Base-by-base conservation (phyloP, 371 early-diverging fungal species). In the Blyttiomyces sp. region DNA sequence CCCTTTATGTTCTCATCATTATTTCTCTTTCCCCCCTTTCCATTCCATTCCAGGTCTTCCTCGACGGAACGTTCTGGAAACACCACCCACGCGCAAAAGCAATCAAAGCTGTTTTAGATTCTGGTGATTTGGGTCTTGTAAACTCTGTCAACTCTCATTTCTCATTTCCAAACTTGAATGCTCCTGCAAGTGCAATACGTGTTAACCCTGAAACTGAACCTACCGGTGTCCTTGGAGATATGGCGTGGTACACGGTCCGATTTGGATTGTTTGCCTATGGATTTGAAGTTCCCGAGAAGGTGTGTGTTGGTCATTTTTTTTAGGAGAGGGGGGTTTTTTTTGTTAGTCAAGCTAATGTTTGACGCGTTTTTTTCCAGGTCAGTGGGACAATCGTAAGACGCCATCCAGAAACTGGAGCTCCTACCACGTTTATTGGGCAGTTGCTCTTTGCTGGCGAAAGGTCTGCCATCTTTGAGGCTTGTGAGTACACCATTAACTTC, bases 1-100 rank as follows among this genome's bases (percentile, higher is more conserved):
- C n/a, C n/a, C n/a, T n/a, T n/a, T n/a, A n/a, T n/a, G n/a, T n/a
- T n/a, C n/a, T n/a, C n/a, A n/a, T n/a, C n/a, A n/a, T n/a, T n/a
- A 39, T n/a, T 39, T 39, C 13, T 39, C 39, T 39, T n/a, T 39
- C 13, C 9, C 39, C 39, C n/a, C 39, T 9, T 39, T 9, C 39
- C 39, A 39, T 39, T 39, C 39, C 39, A 9, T n/a, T n/a, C n/a
- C n/a, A n/a, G n/a, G 61, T 61, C 33, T 53, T 53, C 21, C 54
- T 61, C 39, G 61, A 51, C 43, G 61, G 61, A 28, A 61, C 61
- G 33, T 61, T 61, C 32, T 61, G 49, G 51, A 53, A 53, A 26
- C 61, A 61, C 54, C 61, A 61, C 26, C 61, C 61, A 9, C 53
- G 61, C 39, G 54, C 33, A 32, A 43, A n/a, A 21, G 7, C 21